Percentiles rank a stretch among this genome's conserved stretches.
These are phyloP conservation scores for Nakaseomyces bracarensis DNA, from an alignment of 1,139 yeast species.

Conservation along the genomic window DNA sequence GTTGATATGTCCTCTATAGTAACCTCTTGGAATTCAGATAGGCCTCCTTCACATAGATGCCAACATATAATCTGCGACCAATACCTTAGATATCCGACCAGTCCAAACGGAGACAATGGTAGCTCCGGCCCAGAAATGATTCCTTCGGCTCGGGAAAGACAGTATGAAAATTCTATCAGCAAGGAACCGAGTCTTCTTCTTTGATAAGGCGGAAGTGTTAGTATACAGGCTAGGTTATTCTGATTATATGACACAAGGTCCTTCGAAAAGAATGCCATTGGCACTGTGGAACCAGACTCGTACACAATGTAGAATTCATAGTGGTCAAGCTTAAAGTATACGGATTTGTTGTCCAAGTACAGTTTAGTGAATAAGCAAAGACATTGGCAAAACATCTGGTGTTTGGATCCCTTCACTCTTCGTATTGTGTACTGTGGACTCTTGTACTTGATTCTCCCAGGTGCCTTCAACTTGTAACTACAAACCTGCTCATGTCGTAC, in stretches of 20 bases:
- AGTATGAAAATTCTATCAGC: constrained; percentile 76
- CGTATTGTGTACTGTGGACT: constrained; percentile 53
- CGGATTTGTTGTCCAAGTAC: constrained; percentile 85
- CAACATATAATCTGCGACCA: constrained; percentile 57
- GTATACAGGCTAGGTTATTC: constrained; percentile 82
- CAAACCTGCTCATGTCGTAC: constrained; percentile 44
- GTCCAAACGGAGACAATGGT: constrained; percentile 80
- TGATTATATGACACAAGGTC: constrained; percentile 78
- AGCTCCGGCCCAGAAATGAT: constrained; percentile 80
- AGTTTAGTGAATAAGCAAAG: constrained; percentile 78
- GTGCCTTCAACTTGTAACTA: constrained; percentile 37
- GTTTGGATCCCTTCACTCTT: constrained; percentile 55
- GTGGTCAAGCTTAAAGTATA: constrained; percentile 67
- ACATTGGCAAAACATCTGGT: constrained; percentile 68
- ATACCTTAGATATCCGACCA: constrained; percentile 59
- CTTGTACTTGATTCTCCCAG: constrained; percentile 64
- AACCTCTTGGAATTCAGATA: constrained; percentile 30
- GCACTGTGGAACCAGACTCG: constrained; percentile 39
- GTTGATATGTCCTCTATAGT: constrained; percentile 48
- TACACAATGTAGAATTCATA: constrained; percentile 75
- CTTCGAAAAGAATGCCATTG: constrained; percentile 89
- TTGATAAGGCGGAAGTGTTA: constrained; percentile 90
- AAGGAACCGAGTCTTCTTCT: constrained; percentile 67
- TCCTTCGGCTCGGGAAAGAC: constrained; percentile 50
- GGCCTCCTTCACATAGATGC: constrained; percentile 36